A percentile compares a stretch with the other conserved stretches of the same genome.
Evolutionary conservation across 2,329 filamentous ascomycete species (phyloP).

Genomic region (Pseudocercospora vitis): DNA sequence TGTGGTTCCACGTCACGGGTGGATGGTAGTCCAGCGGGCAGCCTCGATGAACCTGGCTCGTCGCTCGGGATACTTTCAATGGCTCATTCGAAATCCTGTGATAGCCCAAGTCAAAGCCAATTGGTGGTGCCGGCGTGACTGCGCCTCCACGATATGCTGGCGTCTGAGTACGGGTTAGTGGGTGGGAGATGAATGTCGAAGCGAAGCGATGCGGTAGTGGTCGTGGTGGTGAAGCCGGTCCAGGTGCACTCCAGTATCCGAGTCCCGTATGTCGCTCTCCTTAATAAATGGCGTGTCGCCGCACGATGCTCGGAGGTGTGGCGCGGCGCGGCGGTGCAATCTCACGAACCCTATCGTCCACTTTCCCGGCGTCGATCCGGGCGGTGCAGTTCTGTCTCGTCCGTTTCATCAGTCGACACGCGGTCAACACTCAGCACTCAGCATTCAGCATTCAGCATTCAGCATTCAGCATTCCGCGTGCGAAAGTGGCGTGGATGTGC

Average conservation of each 20-base stretch:
- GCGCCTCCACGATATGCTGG: not conserved
- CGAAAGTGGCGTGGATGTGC: not conserved
- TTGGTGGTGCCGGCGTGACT: not conserved
- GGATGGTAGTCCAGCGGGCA: not conserved
- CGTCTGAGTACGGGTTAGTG: too few species aligned
- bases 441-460: not conserved
- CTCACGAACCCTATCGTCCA: constrained; percentile 4
- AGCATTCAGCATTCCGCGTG: not conserved
- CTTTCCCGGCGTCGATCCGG: constrained; percentile 1
- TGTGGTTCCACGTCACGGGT: not conserved
- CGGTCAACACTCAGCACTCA: not conserved
- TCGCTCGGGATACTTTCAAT: not conserved
- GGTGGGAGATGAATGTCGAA: not conserved
- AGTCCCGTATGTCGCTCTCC: not conserved
- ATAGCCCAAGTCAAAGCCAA: not conserved
- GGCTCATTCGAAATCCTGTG: not conserved
- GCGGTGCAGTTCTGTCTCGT: not conserved
- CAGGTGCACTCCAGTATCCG: not conserved
- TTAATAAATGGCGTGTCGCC: not conserved
- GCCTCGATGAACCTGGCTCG: not conserved
- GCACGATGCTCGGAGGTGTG: not conserved
- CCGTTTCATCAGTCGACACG: too few species aligned
- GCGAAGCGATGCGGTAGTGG: not conserved
- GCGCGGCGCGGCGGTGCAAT: constrained; percentile 5
- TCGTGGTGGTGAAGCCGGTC: not conserved